A percentile compares a stretch with the other conserved stretches of the same genome.
These are phyloP conservation scores for Cadophora sp. DNA, from an alignment of 2,329 filamentous ascomycete species.

Conservation along the genomic window DNA sequence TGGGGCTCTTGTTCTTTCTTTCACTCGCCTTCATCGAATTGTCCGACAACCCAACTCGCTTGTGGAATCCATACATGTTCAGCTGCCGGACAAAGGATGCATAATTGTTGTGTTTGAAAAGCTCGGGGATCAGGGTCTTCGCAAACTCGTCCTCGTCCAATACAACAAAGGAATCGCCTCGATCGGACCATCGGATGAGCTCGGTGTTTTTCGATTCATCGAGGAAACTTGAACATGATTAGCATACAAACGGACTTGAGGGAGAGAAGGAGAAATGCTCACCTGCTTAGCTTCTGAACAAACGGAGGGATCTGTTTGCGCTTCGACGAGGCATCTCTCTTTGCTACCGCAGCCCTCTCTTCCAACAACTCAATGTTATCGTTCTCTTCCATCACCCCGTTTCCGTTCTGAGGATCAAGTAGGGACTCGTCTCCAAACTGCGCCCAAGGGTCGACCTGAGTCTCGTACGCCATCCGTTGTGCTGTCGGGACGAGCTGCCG, in stretches of 20 bases:
- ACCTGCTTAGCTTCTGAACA: conserved; percentile 98
- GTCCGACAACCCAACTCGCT: conserved; percentile 86
- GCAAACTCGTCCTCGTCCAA: conserved; percentile 93
- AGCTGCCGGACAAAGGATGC: conserved; percentile 78
- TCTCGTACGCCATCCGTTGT: conserved; percentile 39
- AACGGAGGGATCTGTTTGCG: conserved; percentile 97
- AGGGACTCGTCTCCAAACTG: conserved; percentile 48
- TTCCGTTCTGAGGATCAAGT: conserved; percentile 41
- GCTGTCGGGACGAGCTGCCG: conserved; percentile 42
- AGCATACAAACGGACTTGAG: conserved; percentile 40
- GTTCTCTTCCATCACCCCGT: conserved; percentile 58
- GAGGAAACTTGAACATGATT: conserved; percentile 71
- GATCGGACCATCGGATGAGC: conserved; percentile 95
- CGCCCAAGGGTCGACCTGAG: conserved; percentile 49
- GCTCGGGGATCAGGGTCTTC: conserved; percentile 73
- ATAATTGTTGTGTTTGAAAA: conserved; percentile 83
- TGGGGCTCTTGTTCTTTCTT: conserved; percentile 95
- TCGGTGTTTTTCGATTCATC: conserved; percentile 93
- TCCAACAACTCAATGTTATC: conserved; percentile 83
- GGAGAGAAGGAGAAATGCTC: conserved; percentile 46
- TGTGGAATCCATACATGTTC: conserved; percentile 70
- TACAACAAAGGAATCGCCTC: conserved; percentile 95
- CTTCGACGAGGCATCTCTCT: conserved; percentile 87
- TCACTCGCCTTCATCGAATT: conserved; percentile 98
- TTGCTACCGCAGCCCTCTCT: conserved; percentile 79